A percentile compares a stretch with the other conserved stretches of the same genome.
phyloP scores from a whole-genome alignment of 495 filamentous ascomycete genomes.

The Xylona heveae region DNA sequence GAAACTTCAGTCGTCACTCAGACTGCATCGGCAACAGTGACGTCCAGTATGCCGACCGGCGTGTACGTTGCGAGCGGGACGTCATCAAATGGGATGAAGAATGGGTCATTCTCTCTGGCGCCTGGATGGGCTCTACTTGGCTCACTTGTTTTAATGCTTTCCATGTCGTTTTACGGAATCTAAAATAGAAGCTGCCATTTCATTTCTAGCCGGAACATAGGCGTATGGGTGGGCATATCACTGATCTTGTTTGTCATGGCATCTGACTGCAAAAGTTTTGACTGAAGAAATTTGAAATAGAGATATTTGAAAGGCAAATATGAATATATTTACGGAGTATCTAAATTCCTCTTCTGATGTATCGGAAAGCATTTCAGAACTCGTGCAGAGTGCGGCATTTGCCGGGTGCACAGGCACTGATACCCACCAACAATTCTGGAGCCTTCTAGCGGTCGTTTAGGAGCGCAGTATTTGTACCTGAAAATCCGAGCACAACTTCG shows the following conservation, averaged over 20 bases:
- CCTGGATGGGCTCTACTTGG: too few species aligned
- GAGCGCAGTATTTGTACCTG: too few species aligned
- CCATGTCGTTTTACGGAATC: too few species aligned
- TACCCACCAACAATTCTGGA: not conserved
- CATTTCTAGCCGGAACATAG: too few species aligned
- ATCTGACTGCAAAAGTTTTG: too few species aligned
- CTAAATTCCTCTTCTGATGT: not conserved
- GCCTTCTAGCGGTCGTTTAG: slow-evolving; percentile 3
- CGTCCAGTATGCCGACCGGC: slow-evolving; percentile 9
- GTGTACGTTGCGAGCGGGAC: slow-evolving; percentile 18
- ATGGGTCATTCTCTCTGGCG: too few species aligned
- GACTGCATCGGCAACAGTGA: slow-evolving; percentile 1
- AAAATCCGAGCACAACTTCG: too few species aligned
- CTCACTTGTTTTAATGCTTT: too few species aligned
- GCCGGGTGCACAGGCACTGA: not conserved
- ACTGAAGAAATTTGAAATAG: not conserved
- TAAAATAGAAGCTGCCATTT: too few species aligned
- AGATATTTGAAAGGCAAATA: not conserved
- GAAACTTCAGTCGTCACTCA: slow-evolving; percentile 1
- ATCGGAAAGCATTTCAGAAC: not conserved
- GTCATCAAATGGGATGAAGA: slow-evolving; percentile 3
- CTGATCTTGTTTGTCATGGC: too few species aligned
- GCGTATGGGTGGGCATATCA: too few species aligned
- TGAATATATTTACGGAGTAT: not conserved
- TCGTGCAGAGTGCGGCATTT: not conserved